Conservation (phyloP, 163 green algal species). For the Scenedesmus sp. region DNA sequence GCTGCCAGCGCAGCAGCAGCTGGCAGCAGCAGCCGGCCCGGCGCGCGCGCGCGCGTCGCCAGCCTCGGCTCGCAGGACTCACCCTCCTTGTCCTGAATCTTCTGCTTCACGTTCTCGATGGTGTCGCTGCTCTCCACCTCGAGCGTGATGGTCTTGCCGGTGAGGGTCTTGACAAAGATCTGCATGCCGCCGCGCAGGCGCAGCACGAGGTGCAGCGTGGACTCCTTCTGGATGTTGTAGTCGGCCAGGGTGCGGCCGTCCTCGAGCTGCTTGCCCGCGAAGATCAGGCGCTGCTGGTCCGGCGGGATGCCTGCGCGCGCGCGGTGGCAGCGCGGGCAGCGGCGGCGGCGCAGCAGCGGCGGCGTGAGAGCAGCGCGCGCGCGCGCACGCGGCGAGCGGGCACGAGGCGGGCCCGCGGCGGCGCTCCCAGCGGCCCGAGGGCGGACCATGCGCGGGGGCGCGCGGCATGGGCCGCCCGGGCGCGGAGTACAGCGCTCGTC, state of each 20-base stretch:
- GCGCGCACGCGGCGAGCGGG: not conserved
- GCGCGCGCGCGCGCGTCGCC: not conserved
- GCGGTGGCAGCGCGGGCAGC: too few species aligned
- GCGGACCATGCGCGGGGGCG: too few species aligned
- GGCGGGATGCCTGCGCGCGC: constrained; percentile 82
- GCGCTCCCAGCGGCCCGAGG: too few species aligned
- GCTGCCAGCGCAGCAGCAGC: not conserved
- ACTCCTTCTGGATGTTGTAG: constrained; percentile 84
- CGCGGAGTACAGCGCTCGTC: not conserved
- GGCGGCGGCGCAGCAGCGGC: not conserved
- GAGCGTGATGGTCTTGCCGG: constrained; percentile 95
- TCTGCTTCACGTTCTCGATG: constrained; percentile 92
- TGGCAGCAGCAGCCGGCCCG: not conserved
- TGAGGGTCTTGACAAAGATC: constrained; percentile 97
- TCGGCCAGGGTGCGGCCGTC: constrained; percentile 77
- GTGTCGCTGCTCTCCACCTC: constrained; percentile 92
- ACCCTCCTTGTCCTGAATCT: constrained; percentile 90
- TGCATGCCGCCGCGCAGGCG: constrained; percentile 86
- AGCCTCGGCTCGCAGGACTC: constrained; percentile 64
- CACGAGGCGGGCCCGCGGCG: not conserved
- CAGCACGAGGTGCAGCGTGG: constrained; percentile 83
- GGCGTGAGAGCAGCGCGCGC: too few species aligned
- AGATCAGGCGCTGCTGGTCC: constrained; percentile 98
- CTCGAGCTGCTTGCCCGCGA: constrained; percentile 97
- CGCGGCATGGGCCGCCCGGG: too few species aligned